Conservation (phyloP, 2,329 filamentous ascomycete species). For the Phialocephala sp. region DNA sequence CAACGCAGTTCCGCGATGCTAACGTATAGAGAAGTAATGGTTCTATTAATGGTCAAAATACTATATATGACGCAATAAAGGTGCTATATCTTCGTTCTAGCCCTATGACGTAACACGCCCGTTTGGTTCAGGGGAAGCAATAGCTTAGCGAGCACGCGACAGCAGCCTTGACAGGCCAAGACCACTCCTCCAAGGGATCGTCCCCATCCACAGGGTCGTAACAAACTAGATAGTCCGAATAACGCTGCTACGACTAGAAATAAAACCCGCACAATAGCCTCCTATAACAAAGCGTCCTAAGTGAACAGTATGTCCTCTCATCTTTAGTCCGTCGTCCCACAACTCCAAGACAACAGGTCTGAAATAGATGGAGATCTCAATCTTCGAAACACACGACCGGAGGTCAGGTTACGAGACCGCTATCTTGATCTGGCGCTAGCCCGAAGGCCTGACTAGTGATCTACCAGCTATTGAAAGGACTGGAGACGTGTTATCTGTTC, state of each 20-base stretch:
- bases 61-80: background rate
- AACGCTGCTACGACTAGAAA: background rate
- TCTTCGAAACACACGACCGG: constrained; percentile 34
- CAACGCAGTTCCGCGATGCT: background rate
- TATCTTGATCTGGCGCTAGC: constrained; percentile 56
- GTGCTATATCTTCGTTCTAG: background rate
- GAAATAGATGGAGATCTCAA: constrained; percentile 50
- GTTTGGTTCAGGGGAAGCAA: background rate
- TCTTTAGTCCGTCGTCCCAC: constrained; percentile 62
- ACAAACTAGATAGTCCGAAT: background rate
- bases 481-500: constrained; percentile 60
- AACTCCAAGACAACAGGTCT: constrained; percentile 58
- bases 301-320: constrained; percentile 52
- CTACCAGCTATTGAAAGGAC: constrained; percentile 52
- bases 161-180: background rate
- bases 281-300: constrained; percentile 45
- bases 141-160: constrained; percentile 3
- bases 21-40: background rate
- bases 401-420: constrained; percentile 31
- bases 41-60: background rate
- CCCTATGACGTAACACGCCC: background rate
- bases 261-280: constrained; percentile 51
- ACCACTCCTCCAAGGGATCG: background rate
- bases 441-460: constrained; percentile 52
- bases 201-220: background rate